A percentile compares a stretch with the other conserved stretches of the same genome.
Evolutionary conservation across 192 early-diverging fungal genomes (phyloP).

Genomic region (Coemansia aciculifera): DNA sequence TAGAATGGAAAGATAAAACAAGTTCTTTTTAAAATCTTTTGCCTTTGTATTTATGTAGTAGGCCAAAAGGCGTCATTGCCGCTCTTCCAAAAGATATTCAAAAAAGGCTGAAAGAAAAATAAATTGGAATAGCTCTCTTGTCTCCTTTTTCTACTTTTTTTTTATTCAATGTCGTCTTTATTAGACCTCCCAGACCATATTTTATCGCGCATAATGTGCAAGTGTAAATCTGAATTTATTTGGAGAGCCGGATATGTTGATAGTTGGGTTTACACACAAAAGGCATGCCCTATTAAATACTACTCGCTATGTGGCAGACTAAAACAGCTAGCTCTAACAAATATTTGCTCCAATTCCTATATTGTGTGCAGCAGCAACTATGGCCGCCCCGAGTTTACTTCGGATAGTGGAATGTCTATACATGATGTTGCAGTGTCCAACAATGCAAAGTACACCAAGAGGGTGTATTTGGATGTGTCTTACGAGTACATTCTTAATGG

Average conservation of each 20-base stretch:
- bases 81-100: no score
- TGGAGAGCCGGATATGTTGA: not conserved
- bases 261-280: not conserved
- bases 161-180: not conserved
- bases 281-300: not conserved
- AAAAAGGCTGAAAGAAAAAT: no score
- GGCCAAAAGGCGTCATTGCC: no score
- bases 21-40: no score
- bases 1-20: no score
- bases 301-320: not conserved
- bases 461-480: not conserved
- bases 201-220: not conserved
- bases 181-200: not conserved
- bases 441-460: not conserved
- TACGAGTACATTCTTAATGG: conserved; percentile 2
- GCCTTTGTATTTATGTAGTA: no score
- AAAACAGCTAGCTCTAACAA: not conserved
- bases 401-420: not conserved
- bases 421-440: not conserved
- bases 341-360: not conserved
- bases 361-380: not conserved
- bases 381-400: not conserved
- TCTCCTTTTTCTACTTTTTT: not conserved
- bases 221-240: not conserved
- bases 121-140: not conserved